Conservation (phyloP, 2,329 filamentous ascomycete species). For the Teratosphaeria viscida region DNA sequence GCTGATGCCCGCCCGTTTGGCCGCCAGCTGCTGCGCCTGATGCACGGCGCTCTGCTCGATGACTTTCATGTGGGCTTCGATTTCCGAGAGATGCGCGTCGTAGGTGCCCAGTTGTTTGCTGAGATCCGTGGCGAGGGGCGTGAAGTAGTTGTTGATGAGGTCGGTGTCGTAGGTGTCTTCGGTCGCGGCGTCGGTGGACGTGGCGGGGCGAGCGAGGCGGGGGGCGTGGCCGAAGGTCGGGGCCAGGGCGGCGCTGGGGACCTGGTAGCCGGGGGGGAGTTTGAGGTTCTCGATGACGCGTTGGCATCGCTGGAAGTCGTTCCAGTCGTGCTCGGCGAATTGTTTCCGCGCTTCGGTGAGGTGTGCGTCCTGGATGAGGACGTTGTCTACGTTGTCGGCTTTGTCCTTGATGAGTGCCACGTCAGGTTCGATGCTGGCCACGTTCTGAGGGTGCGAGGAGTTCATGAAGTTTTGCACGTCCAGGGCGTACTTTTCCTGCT, state of each 20-base stretch:
- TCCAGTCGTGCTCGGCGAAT: constrained; percentile 53
- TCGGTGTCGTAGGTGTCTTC: constrained; percentile 32
- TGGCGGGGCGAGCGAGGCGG: background rate
- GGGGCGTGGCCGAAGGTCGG: background rate
- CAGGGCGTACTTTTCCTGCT: constrained; percentile 65
- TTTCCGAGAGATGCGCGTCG: constrained; percentile 34
- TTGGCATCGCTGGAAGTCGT: constrained; percentile 61
- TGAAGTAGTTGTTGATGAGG: constrained; percentile 37
- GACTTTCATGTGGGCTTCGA: constrained; percentile 39
- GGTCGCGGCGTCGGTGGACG: constrained; percentile 7
- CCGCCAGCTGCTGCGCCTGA: constrained; percentile 33
- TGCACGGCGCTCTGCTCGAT: constrained; percentile 36
- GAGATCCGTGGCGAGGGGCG: constrained; percentile 30
- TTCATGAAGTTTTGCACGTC: constrained; percentile 60
- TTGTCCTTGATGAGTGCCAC: constrained; percentile 54
- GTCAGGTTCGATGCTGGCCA: constrained; percentile 55
- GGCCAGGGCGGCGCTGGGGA: background rate
- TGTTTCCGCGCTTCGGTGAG: constrained; percentile 48
- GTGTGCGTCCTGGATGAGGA: constrained; percentile 52
- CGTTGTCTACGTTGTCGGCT: constrained; percentile 52
- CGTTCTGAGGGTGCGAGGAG: constrained; percentile 46
- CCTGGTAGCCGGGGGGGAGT: constrained; percentile 53
- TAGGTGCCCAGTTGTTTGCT: constrained; percentile 31
- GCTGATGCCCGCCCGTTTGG: constrained; percentile 15
- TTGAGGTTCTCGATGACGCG: constrained; percentile 65